These are phyloP conservation scores for Vitis hybrid DNA, from an alignment of 177 flowering plant species.

Conservation along the genomic window DNA sequence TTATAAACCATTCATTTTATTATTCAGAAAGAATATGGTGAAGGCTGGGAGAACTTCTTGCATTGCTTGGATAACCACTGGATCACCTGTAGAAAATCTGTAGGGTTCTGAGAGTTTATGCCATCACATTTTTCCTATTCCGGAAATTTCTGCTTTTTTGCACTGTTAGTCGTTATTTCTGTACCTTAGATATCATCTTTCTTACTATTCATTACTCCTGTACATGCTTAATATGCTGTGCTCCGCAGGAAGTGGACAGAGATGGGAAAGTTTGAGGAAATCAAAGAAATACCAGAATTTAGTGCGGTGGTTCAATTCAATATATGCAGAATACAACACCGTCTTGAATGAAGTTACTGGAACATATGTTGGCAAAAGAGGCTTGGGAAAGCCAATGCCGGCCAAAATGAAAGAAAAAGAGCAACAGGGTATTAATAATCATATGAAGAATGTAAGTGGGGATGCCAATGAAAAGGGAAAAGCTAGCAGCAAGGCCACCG, in stretches of 20 bases:
- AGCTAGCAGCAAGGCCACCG: conserved; percentile 27
- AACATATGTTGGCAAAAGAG: conserved; percentile 59
- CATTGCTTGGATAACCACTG: neutral
- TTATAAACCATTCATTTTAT: neutral
- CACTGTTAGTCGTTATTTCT: neutral
- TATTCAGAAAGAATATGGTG: neutral
- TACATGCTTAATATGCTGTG: conserved; percentile 1
- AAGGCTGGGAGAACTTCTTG: neutral
- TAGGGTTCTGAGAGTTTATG: neutral
- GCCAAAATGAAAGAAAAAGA: conserved; percentile 43
- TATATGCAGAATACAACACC: conserved; percentile 47
- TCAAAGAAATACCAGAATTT: conserved; percentile 78
- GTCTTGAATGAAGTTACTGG: conserved; percentile 47
- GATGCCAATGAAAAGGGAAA: conserved; percentile 51
- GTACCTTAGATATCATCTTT: neutral
- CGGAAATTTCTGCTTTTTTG: neutral
- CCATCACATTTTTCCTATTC: neutral
- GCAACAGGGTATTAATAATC: conserved; percentile 24
- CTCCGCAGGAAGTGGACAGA: conserved; percentile 66
- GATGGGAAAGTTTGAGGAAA: conserved; percentile 93
- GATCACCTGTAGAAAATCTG: neutral
- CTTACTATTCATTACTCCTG: neutral
- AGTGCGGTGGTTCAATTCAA: conserved; percentile 82
- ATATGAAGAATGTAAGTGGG: conserved; percentile 22
- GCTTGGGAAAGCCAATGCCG: conserved; percentile 49